Percentiles rank a stretch among this genome's conserved stretches.
phyloP scores from a whole-genome alignment of 768 basidiomycete species.

The Boletus tomentosulus region DNA sequence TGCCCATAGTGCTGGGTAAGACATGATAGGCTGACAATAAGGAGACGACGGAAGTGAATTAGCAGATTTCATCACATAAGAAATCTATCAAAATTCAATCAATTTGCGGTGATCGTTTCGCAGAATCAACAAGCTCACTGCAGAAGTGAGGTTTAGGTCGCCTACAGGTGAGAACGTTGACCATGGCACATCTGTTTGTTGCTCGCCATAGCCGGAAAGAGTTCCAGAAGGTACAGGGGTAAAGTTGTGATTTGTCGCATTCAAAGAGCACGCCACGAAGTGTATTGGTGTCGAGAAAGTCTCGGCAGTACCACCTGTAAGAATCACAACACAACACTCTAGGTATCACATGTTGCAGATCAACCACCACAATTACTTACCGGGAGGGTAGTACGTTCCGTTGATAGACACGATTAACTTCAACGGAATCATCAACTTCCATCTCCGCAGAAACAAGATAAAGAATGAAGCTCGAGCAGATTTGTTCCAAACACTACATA shows the following conservation, averaged over 20 bases:
- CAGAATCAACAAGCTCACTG: not conserved
- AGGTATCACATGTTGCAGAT: too few relatives aligned
- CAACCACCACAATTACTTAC: not conserved
- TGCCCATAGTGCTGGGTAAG: too few relatives aligned
- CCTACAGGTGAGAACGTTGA: not conserved
- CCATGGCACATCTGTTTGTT: not conserved
- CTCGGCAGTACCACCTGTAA: not conserved
- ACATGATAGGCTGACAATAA: too few relatives aligned
- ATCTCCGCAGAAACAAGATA: too few relatives aligned
- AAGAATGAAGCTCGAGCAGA: not conserved
- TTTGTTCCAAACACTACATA: not conserved
- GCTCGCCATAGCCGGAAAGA: too few relatives aligned
- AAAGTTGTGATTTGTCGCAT: not conserved
- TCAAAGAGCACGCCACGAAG: not conserved
- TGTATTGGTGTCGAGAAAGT: not conserved
- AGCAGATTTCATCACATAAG: too few relatives aligned
- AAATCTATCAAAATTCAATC: too few relatives aligned
- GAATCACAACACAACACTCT: not conserved
- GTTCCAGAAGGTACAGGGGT: not conserved
- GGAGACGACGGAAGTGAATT: too few relatives aligned
- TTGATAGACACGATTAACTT: not conserved
- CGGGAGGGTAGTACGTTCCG: not conserved
- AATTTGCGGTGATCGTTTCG: too few relatives aligned
- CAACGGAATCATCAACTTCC: not conserved
- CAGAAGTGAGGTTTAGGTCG: not conserved